Evolutionary conservation across 129 eudicot species (phyloP).

Genomic region (Flaveria linearis): DNA sequence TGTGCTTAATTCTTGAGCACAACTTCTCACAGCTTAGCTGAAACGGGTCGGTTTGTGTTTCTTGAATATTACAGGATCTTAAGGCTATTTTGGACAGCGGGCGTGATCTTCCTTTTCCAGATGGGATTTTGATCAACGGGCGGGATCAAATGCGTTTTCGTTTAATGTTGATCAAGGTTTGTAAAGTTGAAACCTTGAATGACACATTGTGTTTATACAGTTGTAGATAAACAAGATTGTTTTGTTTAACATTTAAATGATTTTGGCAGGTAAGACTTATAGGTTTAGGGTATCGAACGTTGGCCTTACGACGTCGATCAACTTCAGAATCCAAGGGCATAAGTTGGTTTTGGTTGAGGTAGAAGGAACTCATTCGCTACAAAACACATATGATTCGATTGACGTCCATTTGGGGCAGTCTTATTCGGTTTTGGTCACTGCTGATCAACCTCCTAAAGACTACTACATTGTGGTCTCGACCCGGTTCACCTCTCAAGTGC

Average conservation of each 20-base stretch:
- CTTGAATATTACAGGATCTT: constrained; percentile 42
- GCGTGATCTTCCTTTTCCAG: constrained; percentile 65
- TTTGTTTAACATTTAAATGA: neutral
- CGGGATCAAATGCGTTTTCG: constrained; percentile 48
- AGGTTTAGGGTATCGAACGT: constrained; percentile 69
- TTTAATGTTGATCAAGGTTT: constrained; percentile 69
- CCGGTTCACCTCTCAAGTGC: constrained; percentile 63
- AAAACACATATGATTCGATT: constrained; percentile 55
- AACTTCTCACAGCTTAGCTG: too few relatives aligned
- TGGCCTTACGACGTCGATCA: constrained; percentile 54
- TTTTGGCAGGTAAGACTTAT: constrained; percentile 56
- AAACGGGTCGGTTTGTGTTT: constrained; percentile 4
- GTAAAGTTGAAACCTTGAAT: neutral
- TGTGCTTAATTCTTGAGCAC: too few relatives aligned
- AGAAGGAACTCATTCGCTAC: constrained; percentile 69
- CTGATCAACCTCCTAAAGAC: constrained; percentile 64
- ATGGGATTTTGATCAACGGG: constrained; percentile 73
- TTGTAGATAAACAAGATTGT: neutral
- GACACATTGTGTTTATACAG: neutral
- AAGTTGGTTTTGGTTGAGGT: constrained; percentile 62
- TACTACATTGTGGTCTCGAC: constrained; percentile 59
- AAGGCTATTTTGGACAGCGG: constrained; percentile 63
- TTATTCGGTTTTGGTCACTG: constrained; percentile 61
- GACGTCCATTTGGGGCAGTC: constrained; percentile 74
- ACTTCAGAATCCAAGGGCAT: constrained; percentile 70